Conservation (phyloP, 2,329 filamentous ascomycete genomes). For the Fusarium mexicanum region DNA sequence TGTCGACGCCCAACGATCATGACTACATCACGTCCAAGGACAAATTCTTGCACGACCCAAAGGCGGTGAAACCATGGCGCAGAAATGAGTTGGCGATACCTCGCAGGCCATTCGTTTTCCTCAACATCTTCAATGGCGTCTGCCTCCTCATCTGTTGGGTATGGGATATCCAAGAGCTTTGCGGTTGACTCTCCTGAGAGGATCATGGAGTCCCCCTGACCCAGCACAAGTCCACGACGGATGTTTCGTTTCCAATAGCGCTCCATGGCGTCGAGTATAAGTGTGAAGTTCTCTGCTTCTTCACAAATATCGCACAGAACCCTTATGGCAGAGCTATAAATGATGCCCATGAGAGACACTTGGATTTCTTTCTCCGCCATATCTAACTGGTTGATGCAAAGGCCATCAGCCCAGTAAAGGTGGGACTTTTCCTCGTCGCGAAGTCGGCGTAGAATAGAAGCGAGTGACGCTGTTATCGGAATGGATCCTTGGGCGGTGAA, state of each 20-base stretch:
- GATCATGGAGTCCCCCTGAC: not conserved
- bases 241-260: conserved; percentile 10
- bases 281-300: not conserved
- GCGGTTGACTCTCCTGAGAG: not conserved
- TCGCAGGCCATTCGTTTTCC: not conserved
- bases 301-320: conserved; percentile 6
- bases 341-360: conserved; percentile 5
- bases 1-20: conserved; percentile 1
- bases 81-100: not conserved
- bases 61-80: conserved; percentile 14
- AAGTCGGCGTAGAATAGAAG: conserved; percentile 1
- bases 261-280: not conserved
- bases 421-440: not conserved
- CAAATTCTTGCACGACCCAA: conserved; percentile 22
- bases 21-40: conserved; percentile 1
- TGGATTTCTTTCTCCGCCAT: not conserved
- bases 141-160: not conserved
- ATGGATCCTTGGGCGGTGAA: not conserved
- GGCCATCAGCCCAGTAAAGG: not conserved
- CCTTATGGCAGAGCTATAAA: conserved; percentile 4
- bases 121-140: not conserved
- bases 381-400: conserved; percentile 13
- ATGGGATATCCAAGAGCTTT: not conserved
- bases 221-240: not conserved
- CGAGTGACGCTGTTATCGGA: conserved; percentile 1